Evolutionary conservation across 805 yeast species (phyloP), one percentile per base, ranked within the genome.

Genomic region (Teunomyces lycoperdinae): DNA sequence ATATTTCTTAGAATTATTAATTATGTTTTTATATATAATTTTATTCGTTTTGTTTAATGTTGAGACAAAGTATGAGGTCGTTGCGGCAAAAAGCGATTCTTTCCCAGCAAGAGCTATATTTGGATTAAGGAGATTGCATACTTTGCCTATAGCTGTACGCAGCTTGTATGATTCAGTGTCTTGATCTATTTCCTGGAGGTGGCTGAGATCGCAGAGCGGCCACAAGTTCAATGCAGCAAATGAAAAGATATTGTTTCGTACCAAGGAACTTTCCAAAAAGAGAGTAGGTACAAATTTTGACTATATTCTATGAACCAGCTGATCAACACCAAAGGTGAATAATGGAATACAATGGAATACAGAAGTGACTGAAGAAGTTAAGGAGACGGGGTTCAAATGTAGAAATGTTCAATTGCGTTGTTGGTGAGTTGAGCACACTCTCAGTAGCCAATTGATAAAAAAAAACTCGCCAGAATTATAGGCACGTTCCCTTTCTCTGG

Each of bases 301-400:
- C 72, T 71, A 68, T 5, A 60, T 54, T 9, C 46, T 42, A 26
- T 63, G 60, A 11, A 61, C 55, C 6, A 38, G 49, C 17, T 47
- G 42, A 44, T 60, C 57, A 31, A 56, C 56, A 7, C 60, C 61
- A 49, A 51, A 62, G 5, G 68, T 55, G 46, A 68, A 61, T 9
- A 62, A 43, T 5, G 60, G 56, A 4, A 66, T 49, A 46, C 73
- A 62, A 43, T 5, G 60, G 56, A 4, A 66, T 49, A 46, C 73
- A 67, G 36, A 57, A 54, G 42, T 48, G 49, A 34, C 66, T 54
- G 55, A 68, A 68, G 45, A 64, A 67, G 9, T 59, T 49, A 40
- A 63, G 45, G 9, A 64, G 60, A 14, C 66, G 58, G 9, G 55
- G 47, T 42, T 64, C 68, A 42, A 61, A 61, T 8, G 43, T 49